Conservation (phyloP, 345 rosid species). For the Eucalyptus cloeziana region DNA sequence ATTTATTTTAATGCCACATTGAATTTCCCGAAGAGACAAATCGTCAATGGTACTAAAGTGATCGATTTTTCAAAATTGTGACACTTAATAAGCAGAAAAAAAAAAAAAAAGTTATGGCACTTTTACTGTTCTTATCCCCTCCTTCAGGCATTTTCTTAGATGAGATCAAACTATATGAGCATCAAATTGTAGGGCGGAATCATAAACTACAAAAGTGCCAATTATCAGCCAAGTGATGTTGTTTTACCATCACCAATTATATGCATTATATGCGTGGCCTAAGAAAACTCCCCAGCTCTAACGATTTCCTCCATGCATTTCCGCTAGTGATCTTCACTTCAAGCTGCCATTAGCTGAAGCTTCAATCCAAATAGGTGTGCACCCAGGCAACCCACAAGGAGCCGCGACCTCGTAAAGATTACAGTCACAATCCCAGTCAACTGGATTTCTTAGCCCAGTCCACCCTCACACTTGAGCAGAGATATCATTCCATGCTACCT, state of each 20-base stretch:
- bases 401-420: background rate
- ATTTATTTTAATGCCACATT: too few species aligned
- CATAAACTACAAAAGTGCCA: background rate
- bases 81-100: too few species aligned
- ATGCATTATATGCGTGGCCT: background rate
- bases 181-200: background rate
- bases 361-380: background rate
- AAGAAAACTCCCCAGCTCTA: background rate
- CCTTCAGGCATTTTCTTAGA: background rate
- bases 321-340: background rate
- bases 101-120: too few species aligned
- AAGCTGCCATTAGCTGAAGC: background rate
- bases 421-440: background rate
- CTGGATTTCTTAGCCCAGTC: background rate
- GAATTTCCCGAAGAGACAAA: too few species aligned
- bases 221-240: background rate
- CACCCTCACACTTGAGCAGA: background rate
- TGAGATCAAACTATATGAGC: background rate
- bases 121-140: background rate
- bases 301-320: background rate
- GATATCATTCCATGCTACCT: background rate
- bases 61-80: too few species aligned
- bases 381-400: background rate
- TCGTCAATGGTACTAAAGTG: fast-evolving
- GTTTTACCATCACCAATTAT: background rate